A percentile compares a stretch with the other conserved stretches of the same genome.
Evolutionary conservation across 108 stramenopile species (phyloP).

Genomic region (Skeletonema costatum): DNA sequence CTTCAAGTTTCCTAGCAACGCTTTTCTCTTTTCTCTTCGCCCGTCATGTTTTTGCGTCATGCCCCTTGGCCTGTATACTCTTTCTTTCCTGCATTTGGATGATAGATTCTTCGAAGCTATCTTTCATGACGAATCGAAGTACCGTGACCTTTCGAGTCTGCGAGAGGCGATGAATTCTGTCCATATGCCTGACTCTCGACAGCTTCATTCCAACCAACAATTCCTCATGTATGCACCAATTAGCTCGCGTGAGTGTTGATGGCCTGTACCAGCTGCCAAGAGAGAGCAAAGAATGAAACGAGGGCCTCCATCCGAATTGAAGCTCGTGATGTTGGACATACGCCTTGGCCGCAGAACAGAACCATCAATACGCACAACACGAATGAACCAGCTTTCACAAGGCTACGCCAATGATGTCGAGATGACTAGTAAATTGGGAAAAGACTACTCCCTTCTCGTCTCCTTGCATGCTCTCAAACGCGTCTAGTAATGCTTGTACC

Average conservation of each 20-base stretch:
- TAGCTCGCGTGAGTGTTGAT: slow-evolving; percentile 76
- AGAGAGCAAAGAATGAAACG: slow-evolving; percentile 55
- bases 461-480: slow-evolving; percentile 42
- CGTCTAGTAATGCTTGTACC: slow-evolving; percentile 43
- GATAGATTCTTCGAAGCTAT: slow-evolving; percentile 56
- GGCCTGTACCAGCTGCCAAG: slow-evolving; percentile 68
- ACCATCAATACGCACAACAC: slow-evolving; percentile 62
- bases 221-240: slow-evolving; percentile 70
- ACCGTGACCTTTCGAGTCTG: slow-evolving; percentile 52
- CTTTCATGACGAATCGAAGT: slow-evolving; percentile 50
- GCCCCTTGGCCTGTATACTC: slow-evolving; percentile 52
- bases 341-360: slow-evolving; percentile 43
- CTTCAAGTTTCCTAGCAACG: slow-evolving; percentile 41
- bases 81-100: slow-evolving; percentile 50
- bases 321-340: slow-evolving; percentile 36
- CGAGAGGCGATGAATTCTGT: slow-evolving; percentile 58
- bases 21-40: slow-evolving; percentile 52
- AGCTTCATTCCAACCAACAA: slow-evolving; percentile 59
- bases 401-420: slow-evolving; percentile 59
- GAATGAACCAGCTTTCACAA: slow-evolving; percentile 50
- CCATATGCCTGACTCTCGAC: slow-evolving; percentile 62
- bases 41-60: slow-evolving; percentile 44
- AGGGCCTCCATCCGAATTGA: slow-evolving; percentile 39
- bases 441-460: slow-evolving; percentile 70
- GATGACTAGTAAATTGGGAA: slow-evolving; percentile 63